These are phyloP conservation scores for Xylaria venustula DNA, from an alignment of 495 filamentous ascomycete genomes.

Conservation along the genomic window DNA sequence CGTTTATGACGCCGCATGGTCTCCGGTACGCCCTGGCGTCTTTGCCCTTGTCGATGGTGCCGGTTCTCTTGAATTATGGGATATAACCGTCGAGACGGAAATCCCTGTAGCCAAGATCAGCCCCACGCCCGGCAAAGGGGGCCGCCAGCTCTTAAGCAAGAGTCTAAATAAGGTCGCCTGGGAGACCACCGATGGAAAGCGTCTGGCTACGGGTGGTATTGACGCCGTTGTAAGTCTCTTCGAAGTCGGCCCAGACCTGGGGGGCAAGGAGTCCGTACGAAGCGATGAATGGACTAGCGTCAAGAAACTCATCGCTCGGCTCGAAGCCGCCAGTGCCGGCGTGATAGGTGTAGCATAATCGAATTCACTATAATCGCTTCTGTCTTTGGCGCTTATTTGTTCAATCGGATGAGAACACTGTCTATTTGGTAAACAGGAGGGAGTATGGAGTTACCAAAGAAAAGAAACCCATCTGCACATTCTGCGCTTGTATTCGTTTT, in stretches of 20 bases:
- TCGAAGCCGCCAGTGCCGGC: conserved; percentile 52
- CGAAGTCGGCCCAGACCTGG: conserved; percentile 83
- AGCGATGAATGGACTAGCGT: conserved; percentile 89
- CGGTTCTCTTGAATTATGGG: conserved; percentile 93
- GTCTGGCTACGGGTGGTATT: conserved; percentile 83
- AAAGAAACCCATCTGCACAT: background rate
- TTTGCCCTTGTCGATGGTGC: conserved; percentile 92
- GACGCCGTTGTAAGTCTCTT: conserved; percentile 89
- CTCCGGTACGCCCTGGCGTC: conserved; percentile 83
- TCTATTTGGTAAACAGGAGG: background rate
- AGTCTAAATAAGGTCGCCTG: conserved; percentile 91
- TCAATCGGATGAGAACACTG: background rate
- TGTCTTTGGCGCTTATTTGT: background rate
- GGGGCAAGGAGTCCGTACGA: conserved; percentile 73
- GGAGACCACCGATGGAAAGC: conserved; percentile 84
- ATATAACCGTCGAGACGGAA: conserved; percentile 87
- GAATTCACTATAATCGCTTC: background rate
- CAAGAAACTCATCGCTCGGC: conserved; percentile 75
- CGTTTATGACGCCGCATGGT: conserved; percentile 95
- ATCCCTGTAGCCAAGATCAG: conserved; percentile 77
- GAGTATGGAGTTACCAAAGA: conserved; percentile 8
- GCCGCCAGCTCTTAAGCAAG: conserved; percentile 62
- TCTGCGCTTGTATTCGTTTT: conserved; percentile 6
- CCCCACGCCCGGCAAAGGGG: conserved; percentile 61
- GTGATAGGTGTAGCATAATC: conserved; percentile 26